Evolutionary conservation across 345 rosid genomes (phyloP).

Genomic region (Odontarrhena argentea): DNA sequence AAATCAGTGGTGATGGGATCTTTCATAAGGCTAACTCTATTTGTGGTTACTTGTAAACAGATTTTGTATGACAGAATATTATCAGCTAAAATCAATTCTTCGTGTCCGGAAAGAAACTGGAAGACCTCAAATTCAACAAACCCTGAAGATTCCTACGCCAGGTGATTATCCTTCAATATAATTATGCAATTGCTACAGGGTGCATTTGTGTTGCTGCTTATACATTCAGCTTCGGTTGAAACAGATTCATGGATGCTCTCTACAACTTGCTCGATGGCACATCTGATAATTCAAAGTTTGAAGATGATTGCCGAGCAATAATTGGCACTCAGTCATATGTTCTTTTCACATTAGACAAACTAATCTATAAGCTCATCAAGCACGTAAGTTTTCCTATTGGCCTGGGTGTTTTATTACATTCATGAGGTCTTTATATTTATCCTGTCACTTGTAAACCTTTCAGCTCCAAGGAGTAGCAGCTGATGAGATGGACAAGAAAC

Average conservation of each 20-base stretch:
- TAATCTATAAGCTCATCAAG: constrained; percentile 86
- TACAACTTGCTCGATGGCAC: constrained; percentile 93
- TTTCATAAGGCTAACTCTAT: constrained; percentile 5
- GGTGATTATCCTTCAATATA: constrained; percentile 48
- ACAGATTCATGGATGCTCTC: constrained; percentile 89
- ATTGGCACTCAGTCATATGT: constrained; percentile 96
- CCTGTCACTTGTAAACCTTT: constrained; percentile 19
- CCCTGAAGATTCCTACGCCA: constrained; percentile 77
- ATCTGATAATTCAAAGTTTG: constrained; percentile 89
- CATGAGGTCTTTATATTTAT: neutral
- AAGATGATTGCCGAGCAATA: constrained; percentile 95
- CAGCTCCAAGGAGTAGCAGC: constrained; percentile 87
- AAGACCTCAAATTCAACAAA: constrained; percentile 67
- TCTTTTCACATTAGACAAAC: constrained; percentile 90
- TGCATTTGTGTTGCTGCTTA: constrained; percentile 26
- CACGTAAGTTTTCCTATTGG: constrained; percentile 53
- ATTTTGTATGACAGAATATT: constrained; percentile 81
- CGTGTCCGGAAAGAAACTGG: constrained; percentile 90
- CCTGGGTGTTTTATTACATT: constrained; percentile 10
- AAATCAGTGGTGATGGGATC: constrained; percentile 4
- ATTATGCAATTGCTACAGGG: neutral
- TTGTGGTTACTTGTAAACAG: constrained; percentile 44
- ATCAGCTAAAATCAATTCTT: constrained; percentile 90
- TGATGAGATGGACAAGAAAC: constrained; percentile 90
- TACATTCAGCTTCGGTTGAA: constrained; percentile 18